phyloP scores from a whole-genome alignment of 495 filamentous ascomycete species.

The Ramalina peruviana region DNA sequence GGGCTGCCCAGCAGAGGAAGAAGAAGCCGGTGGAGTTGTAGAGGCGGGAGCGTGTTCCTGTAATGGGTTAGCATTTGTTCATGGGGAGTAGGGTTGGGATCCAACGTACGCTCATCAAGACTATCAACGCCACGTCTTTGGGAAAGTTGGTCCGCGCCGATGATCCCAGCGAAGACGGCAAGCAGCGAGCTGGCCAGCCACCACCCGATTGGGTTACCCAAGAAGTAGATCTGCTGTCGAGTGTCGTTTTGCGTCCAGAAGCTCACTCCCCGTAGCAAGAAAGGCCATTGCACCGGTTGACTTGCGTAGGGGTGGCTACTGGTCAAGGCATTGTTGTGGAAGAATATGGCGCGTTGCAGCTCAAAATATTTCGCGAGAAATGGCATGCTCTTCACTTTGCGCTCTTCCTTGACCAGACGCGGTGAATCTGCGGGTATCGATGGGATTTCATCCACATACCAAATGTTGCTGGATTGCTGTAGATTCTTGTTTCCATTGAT shows the following conservation, averaged over 20 bases:
- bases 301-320: constrained; percentile 93
- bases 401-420: constrained; percentile 56
- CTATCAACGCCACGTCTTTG: constrained; percentile 85
- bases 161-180: constrained; percentile 84
- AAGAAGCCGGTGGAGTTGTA: constrained; percentile 99
- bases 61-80: neutral
- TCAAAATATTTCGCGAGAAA: constrained; percentile 95
- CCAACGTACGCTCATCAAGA: constrained; percentile 73
- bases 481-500: constrained; percentile 99
- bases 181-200: constrained; percentile 87
- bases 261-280: constrained; percentile 88
- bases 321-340: constrained; percentile 94
- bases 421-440: constrained; percentile 53
- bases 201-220: constrained; percentile 95
- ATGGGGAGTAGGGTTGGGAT: neutral
- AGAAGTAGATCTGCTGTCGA: constrained; percentile 93
- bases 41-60: constrained; percentile 78
- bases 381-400: constrained; percentile 64
- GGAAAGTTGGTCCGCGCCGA: constrained; percentile 86
- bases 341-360: constrained; percentile 96
- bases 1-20: constrained; percentile 74
- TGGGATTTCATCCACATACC: constrained; percentile 84
- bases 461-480: constrained; percentile 77
- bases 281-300: constrained; percentile 94
- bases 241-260: constrained; percentile 99